Evolutionary conservation across 1,139 yeast species (phyloP).

Genomic region (Sugiyamaella castrensis): DNA sequence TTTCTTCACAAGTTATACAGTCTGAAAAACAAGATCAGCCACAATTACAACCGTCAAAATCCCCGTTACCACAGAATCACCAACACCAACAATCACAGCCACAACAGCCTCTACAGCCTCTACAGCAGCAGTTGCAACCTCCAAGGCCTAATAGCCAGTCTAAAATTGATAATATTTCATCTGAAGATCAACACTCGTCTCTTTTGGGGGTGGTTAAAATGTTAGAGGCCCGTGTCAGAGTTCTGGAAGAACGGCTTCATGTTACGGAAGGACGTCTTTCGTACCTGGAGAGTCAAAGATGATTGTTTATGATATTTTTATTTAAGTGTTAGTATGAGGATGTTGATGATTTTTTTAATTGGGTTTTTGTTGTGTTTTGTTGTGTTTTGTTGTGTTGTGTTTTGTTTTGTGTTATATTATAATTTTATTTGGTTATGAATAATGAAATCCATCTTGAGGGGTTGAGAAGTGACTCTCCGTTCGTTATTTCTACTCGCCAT

Average conservation of each 20-base stretch:
- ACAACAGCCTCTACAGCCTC: slow-evolving; percentile 5
- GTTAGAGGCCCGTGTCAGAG: slow-evolving; percentile 33
- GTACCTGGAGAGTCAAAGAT: slow-evolving; percentile 24
- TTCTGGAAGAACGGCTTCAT: slow-evolving; percentile 34
- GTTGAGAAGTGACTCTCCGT: too few species aligned
- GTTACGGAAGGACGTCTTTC: slow-evolving; percentile 34
- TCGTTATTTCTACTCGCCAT: too few species aligned
- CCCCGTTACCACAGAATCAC: background rate
- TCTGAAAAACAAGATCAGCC: slow-evolving; percentile 3
- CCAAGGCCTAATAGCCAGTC: background rate
- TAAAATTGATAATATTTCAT: background rate
- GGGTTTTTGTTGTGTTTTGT: too few species aligned
- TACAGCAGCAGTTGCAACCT: background rate
- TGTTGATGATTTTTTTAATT: too few species aligned
- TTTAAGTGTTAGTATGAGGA: too few species aligned
- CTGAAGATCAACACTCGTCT: background rate
- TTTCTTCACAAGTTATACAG: too few species aligned
- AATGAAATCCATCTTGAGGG: too few species aligned
- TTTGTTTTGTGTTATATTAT: too few species aligned
- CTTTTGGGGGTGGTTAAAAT: slow-evolving; percentile 26
- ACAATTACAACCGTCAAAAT: slow-evolving; percentile 5
- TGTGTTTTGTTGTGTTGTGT: too few species aligned
- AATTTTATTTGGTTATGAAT: too few species aligned
- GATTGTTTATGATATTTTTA: background rate
- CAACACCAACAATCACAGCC: background rate